Conservation (phyloP, 306 rosid genomes). For the Prunus kanzakura region DNA sequence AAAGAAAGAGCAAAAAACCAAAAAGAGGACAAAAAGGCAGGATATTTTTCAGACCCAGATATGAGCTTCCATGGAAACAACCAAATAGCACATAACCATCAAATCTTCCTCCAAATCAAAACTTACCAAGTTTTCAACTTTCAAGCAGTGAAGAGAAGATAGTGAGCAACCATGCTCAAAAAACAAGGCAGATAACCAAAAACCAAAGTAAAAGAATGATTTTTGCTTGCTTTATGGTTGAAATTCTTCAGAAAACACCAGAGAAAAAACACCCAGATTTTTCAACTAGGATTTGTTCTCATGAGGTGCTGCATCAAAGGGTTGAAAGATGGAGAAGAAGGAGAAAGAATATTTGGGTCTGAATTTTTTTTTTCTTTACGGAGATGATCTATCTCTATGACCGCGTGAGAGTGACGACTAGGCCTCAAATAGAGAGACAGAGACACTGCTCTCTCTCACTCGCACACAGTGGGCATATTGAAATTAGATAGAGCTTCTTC, state of each 20-base stretch:
- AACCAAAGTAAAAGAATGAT: slow-evolving; percentile 6
- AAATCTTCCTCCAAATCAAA: neutral
- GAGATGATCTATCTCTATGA: slow-evolving; percentile 30
- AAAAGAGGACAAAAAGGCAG: slow-evolving; percentile 32
- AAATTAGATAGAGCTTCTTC: slow-evolving; percentile 3
- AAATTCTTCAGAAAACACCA: neutral
- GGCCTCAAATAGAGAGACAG: slow-evolving; percentile 47
- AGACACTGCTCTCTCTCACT: neutral
- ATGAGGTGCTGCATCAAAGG: neutral
- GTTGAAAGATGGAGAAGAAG: neutral
- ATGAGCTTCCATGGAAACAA: slow-evolving; percentile 16
- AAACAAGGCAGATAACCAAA: slow-evolving; percentile 1
- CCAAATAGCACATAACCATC: slow-evolving; percentile 10
- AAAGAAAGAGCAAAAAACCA: slow-evolving; percentile 8
- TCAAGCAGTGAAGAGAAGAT: neutral
- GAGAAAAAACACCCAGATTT: neutral
- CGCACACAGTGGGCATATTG: slow-evolving; percentile 3
- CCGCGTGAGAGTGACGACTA: slow-evolving; percentile 53
- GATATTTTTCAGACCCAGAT: slow-evolving; percentile 26
- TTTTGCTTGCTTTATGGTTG: neutral
- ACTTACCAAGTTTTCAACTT: slow-evolving; percentile 9
- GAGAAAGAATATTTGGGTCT: slow-evolving; percentile 4
- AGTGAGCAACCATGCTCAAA: neutral
- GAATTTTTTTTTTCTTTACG: slow-evolving; percentile 4
- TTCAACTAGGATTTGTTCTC: neutral